phyloP scores from a whole-genome alignment of 2,329 filamentous ascomycete species.

The Sporothrix euskadiensis region DNA sequence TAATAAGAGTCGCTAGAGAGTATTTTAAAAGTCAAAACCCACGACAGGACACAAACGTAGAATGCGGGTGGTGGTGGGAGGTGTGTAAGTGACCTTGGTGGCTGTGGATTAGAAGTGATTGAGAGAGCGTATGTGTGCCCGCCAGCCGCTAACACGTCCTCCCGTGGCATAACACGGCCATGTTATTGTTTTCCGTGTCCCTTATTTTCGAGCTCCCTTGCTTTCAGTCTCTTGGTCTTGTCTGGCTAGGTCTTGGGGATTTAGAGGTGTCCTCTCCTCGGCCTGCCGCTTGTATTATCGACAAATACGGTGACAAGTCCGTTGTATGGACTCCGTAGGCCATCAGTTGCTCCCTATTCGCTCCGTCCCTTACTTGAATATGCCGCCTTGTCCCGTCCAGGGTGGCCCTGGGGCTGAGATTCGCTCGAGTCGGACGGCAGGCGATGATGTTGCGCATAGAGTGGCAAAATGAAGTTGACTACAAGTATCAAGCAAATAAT shows the following conservation, averaged over 20 bases:
- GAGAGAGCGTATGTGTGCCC: not conserved
- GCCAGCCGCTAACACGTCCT: not conserved
- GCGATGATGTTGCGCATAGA: not conserved
- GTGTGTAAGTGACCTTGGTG: constrained; percentile 9
- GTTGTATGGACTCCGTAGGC: not conserved
- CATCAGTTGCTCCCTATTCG: not conserved
- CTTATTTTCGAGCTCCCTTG: not conserved
- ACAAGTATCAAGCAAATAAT: too few relatives aligned
- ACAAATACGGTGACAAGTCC: not conserved
- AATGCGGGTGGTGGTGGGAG: not conserved
- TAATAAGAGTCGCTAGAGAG: not conserved
- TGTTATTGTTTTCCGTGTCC: constrained; percentile 5
- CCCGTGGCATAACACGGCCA: constrained; percentile 4
- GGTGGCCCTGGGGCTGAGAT: constrained; percentile 11
- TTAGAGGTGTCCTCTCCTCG: not conserved
- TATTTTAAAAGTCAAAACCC: constrained; percentile 11
- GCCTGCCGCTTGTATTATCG: not conserved
- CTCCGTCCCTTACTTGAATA: not conserved
- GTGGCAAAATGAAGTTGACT: not conserved
- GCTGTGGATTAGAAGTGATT: not conserved
- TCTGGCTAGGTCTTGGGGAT: not conserved
- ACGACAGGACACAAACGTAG: constrained; percentile 1
- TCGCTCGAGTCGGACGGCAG: not conserved
- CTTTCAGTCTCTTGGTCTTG: not conserved
- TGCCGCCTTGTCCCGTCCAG: constrained; percentile 19